Base-by-base conservation (phyloP, 1,139 yeast genomes). In the Lodderomyces parapsilosis region DNA sequence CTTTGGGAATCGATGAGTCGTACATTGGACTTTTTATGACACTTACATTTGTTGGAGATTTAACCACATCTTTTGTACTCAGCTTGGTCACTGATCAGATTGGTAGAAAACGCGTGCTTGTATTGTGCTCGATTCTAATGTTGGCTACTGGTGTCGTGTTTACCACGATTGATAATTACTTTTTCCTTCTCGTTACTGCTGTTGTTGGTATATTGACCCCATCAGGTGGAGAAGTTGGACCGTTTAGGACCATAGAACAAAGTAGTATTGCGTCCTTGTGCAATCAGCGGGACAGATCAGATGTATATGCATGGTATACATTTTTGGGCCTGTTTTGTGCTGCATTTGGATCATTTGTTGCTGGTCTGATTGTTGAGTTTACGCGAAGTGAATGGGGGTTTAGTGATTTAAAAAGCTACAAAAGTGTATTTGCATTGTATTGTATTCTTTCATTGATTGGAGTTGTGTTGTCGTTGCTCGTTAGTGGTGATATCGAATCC, bases 161-260 rank as follows among this genome's bases (percentile, higher is more conserved):
- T 47, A 23, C 37, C 1, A 51, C 54, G 1, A 18, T 55, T 6
- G 44, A 58, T 4, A 58, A 59, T 43, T 58, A 53, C 22, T 46
- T 47, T 10, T 20, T 65, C 3, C 51, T 71, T 37, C 54, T 63
- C 18, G 39, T 50, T 0, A 53, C 59, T 18, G 66, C 69, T 0
- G 49, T 64, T 8, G 24, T 66, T 7, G 76, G 77, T 1, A 63
- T 68, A 13, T 54, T 71, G 31, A 69, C 75, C 1, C 73, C 74
- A 4, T 61, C 66, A 23, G 76, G 76, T 0, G 72, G 70, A 2
- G 77, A 71, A 47, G 75, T 70, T 13, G 75, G 76, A 0, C 70
- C 74, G 0, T 71, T 69, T 49, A 56, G 75, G 43, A 63, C 74
- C 3, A 59, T 70, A 18, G 77, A 71, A 48, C 74, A 69, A 42